Evolutionary conservation across 1,284 basidiomycete species (phyloP).

Genomic region (Ustilago xerochloae): DNA sequence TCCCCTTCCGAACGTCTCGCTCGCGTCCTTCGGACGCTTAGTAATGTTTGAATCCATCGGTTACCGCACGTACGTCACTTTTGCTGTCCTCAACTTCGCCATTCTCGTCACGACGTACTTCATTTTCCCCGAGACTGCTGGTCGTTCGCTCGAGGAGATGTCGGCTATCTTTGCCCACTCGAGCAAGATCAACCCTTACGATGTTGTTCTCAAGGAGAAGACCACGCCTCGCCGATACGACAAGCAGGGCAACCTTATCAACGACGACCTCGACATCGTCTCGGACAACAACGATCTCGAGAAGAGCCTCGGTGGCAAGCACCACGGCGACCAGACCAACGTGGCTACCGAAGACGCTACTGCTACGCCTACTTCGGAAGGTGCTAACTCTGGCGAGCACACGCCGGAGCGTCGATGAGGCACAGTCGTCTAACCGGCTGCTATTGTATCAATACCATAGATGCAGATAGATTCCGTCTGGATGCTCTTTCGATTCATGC

Average conservation of each 20-base stretch:
- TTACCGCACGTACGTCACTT: conserved; percentile 52
- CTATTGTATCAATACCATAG: too few species aligned
- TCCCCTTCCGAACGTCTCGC: neutral
- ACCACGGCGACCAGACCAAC: conserved; percentile 26
- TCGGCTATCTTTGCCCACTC: conserved; percentile 60
- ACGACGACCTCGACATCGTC: conserved; percentile 48
- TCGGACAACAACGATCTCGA: conserved; percentile 35
- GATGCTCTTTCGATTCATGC: too few species aligned
- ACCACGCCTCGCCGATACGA: conserved; percentile 61
- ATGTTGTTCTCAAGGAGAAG: conserved; percentile 58
- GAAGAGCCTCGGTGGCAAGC: conserved; percentile 18
- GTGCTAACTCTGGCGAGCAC: conserved; percentile 23
- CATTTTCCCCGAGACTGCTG: conserved; percentile 64
- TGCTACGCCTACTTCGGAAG: conserved; percentile 34
- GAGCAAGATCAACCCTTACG: conserved; percentile 60
- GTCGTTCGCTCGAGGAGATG: conserved; percentile 64
- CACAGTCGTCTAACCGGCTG: too few species aligned
- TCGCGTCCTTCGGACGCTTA: neutral
- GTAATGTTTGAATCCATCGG: conserved; percentile 46
- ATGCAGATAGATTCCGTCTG: too few species aligned
- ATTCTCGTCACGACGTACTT: conserved; percentile 51
- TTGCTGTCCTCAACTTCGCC: conserved; percentile 54
- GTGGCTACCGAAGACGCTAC: conserved; percentile 34
- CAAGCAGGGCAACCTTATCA: conserved; percentile 52
- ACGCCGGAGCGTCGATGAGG: conserved; percentile 13